These are phyloP conservation scores for Oryza brachyantha DNA, from an alignment of 176 grass and related monocot species.

Conservation along the genomic window DNA sequence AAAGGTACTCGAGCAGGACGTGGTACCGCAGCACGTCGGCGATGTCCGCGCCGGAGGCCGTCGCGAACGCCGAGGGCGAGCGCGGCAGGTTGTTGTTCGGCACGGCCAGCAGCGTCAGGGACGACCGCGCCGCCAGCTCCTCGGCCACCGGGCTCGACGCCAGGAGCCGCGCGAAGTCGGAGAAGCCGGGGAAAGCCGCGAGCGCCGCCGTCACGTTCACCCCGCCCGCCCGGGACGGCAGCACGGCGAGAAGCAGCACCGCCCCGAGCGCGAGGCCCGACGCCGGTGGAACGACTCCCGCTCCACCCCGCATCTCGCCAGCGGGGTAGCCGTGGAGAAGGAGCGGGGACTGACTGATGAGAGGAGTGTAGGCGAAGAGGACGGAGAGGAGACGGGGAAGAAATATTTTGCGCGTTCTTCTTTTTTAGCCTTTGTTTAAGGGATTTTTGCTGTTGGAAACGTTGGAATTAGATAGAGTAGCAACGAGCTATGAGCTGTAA, in stretches of 20 bases:
- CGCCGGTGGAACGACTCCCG: conserved; percentile 12
- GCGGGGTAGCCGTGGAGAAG: neutral
- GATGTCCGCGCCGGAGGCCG: conserved; percentile 70
- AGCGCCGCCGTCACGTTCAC: conserved; percentile 80
- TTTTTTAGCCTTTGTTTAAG: neutral
- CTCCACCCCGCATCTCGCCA: conserved; percentile 40
- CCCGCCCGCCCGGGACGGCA: conserved; percentile 32
- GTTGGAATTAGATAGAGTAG: too few species aligned
- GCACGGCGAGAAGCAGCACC: conserved; percentile 10
- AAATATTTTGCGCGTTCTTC: conserved; percentile 25
- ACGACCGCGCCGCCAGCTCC: conserved; percentile 66
- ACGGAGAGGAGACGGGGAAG: neutral
- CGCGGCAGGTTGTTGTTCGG: conserved; percentile 65
- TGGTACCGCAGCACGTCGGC: conserved; percentile 92
- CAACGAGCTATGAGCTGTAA: too few species aligned
- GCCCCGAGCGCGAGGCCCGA: conserved; percentile 24
- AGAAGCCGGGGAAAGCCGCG: conserved; percentile 53
- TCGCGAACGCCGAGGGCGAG: conserved; percentile 52
- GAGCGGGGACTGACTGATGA: neutral
- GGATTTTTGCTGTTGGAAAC: neutral
- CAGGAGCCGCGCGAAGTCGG: conserved; percentile 68
- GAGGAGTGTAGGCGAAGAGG: neutral
- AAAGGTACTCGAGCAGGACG: conserved; percentile 92
- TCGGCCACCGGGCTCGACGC: conserved; percentile 50
- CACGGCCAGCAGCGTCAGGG: conserved; percentile 80